These are phyloP conservation scores for Phalaenopsis aphrodite DNA, from an alignment of 106 monocot species.

Conservation along the genomic window DNA sequence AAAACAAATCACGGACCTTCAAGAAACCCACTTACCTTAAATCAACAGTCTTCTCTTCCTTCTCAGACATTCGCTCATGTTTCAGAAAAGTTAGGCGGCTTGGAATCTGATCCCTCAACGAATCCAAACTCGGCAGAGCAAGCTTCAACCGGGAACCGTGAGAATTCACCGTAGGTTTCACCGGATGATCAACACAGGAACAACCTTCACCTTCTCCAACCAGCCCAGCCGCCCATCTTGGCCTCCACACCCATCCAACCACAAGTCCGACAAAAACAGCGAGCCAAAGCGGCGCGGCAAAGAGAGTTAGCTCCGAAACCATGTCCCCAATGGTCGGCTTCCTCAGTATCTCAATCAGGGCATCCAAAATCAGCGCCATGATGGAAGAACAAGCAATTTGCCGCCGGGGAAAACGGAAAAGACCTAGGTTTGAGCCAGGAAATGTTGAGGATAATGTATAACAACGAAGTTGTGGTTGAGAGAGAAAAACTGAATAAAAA, in stretches of 20 bases:
- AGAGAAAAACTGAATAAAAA: neutral
- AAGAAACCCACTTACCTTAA: conserved; percentile 9
- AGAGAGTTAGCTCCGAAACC: conserved; percentile 38
- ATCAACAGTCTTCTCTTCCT: neutral
- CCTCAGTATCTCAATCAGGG: conserved; percentile 37
- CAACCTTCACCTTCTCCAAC: conserved; percentile 16
- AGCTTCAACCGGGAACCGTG: neutral
- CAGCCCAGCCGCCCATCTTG: conserved; percentile 50
- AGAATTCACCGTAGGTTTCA: neutral
- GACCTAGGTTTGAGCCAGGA: neutral
- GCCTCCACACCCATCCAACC: conserved; percentile 74
- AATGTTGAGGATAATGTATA: neutral
- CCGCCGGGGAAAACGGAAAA: neutral
- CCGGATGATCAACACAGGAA: neutral
- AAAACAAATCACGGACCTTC: neutral
- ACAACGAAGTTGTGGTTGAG: neutral
- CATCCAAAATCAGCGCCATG: conserved; percentile 47
- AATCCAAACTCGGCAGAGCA: conserved; percentile 1
- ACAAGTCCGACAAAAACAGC: conserved; percentile 56
- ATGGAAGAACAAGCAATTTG: neutral
- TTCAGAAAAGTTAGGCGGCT: neutral
- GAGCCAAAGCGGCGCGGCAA: conserved; percentile 56
- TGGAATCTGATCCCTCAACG: conserved; percentile 9
- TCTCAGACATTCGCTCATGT: neutral
- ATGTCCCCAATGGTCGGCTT: conserved; percentile 38